Conservation (phyloP, 768 basidiomycete genomes). For the Lactifluus hygrophoroides region DNA sequence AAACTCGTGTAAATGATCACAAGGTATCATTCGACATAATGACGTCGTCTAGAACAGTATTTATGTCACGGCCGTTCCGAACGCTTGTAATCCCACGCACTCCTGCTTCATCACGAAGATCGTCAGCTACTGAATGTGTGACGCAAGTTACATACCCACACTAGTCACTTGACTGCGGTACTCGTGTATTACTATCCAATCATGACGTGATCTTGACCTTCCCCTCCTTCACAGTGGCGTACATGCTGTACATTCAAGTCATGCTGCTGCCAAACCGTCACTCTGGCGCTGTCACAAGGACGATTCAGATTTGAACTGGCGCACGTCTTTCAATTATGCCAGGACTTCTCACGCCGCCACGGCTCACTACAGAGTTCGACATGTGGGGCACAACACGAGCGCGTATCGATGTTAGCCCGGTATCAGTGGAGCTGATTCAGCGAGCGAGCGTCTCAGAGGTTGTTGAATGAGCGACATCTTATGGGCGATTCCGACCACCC, state of each 20-base stretch:
- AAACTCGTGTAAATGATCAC: not conserved
- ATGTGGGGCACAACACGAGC: not conserved
- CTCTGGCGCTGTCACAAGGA: not conserved
- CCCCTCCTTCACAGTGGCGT: not conserved
- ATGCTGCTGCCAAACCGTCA: not conserved
- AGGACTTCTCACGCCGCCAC: constrained; percentile 4
- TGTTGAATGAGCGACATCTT: too few relatives aligned
- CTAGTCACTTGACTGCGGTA: not conserved
- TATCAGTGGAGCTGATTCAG: not conserved
- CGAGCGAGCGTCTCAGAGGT: not conserved
- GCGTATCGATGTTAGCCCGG: not conserved
- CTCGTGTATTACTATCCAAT: not conserved
- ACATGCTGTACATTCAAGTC: not conserved
- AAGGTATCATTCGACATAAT: not conserved
- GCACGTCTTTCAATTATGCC: constrained; percentile 1
- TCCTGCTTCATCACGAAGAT: not conserved
- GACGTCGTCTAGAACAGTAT: not conserved
- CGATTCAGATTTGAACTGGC: not conserved
- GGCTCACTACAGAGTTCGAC: not conserved
- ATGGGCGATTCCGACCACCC: too few relatives aligned
- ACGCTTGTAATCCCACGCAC: not conserved
- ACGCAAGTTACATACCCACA: not conserved
- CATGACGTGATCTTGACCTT: not conserved
- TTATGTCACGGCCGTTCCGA: not conserved
- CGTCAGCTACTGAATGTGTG: not conserved